phyloP scores from a whole-genome alignment of 257 asterid species.

The Ehretia macrophylla region DNA sequence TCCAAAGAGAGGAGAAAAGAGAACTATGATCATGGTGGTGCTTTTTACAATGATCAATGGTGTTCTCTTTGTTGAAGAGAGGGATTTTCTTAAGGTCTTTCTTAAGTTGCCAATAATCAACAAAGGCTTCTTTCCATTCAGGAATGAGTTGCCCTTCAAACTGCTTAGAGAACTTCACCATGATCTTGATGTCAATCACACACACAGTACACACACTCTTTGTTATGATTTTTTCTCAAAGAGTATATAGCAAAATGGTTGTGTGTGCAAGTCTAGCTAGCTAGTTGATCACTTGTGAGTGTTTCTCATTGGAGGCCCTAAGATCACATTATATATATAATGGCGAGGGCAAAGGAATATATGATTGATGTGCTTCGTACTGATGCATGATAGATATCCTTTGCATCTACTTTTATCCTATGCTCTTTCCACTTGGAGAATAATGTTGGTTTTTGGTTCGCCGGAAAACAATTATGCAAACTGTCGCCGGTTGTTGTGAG shows the following conservation, averaged over 20 bases:
- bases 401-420: constrained; percentile 41
- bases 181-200: too few relatives aligned
- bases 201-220: too few relatives aligned
- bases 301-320: constrained; percentile 15
- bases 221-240: too few relatives aligned
- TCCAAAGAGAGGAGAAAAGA: constrained; percentile 33
- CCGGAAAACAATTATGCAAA: too few relatives aligned
- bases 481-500: constrained; percentile 4
- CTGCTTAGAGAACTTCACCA: constrained; percentile 91
- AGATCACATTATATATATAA: constrained; percentile 40
- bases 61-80: constrained; percentile 23
- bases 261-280: background rate
- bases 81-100: constrained; percentile 68
- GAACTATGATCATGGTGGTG: constrained; percentile 10
- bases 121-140: constrained; percentile 97
- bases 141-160: constrained; percentile 83
- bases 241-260: too few relatives aligned
- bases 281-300: constrained; percentile 17
- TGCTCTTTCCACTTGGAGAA: constrained; percentile 57
- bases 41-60: constrained; percentile 7
- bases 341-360: constrained; percentile 43
- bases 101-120: constrained; percentile 80
- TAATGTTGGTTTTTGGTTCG: constrained; percentile 27
- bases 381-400: constrained; percentile 57
- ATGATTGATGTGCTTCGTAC: constrained; percentile 22